Conservation (phyloP, 179 eudicot genomes). For the Heliamphora pulchella region DNA sequence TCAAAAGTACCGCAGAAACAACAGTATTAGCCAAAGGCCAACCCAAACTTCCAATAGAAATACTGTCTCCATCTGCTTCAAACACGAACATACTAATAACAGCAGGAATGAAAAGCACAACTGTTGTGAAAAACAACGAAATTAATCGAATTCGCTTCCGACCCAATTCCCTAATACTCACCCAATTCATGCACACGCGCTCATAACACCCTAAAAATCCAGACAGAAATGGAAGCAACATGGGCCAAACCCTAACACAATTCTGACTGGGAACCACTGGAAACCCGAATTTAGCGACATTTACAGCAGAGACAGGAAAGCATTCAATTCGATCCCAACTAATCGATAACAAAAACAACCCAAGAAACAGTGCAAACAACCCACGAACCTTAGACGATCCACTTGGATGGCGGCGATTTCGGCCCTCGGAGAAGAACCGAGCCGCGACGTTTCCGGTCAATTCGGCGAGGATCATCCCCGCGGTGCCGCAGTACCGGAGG, state of each 20-base stretch:
- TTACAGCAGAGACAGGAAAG: constrained; percentile 65
- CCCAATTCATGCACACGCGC: constrained; percentile 53
- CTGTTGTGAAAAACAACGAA: constrained; percentile 72
- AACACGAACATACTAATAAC: constrained; percentile 67
- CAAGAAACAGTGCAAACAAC: constrained; percentile 45
- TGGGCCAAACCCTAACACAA: constrained; percentile 78
- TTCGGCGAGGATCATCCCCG: constrained; percentile 86
- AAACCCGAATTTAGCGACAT: constrained; percentile 39
- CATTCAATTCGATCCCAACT: constrained; percentile 93
- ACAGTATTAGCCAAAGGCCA: constrained; percentile 94
- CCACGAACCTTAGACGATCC: constrained; percentile 57
- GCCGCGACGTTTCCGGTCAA: constrained; percentile 66
- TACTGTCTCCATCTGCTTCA: constrained; percentile 69
- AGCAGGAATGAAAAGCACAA: constrained; percentile 75
- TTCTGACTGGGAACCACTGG: constrained; percentile 36
- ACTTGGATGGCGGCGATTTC: constrained; percentile 26
- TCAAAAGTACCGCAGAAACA: constrained; percentile 83
- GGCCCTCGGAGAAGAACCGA: constrained; percentile 34
- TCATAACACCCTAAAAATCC: constrained; percentile 87
- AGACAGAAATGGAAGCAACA: constrained; percentile 83
- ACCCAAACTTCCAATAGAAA: constrained; percentile 53
- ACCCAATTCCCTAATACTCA: constrained; percentile 56
- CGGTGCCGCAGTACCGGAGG: constrained; percentile 74
- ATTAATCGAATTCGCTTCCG: constrained; percentile 53
- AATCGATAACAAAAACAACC: constrained; percentile 59